Evolutionary conservation across 129 eudicot species (phyloP).

Genomic region (Helianthus annuus): DNA sequence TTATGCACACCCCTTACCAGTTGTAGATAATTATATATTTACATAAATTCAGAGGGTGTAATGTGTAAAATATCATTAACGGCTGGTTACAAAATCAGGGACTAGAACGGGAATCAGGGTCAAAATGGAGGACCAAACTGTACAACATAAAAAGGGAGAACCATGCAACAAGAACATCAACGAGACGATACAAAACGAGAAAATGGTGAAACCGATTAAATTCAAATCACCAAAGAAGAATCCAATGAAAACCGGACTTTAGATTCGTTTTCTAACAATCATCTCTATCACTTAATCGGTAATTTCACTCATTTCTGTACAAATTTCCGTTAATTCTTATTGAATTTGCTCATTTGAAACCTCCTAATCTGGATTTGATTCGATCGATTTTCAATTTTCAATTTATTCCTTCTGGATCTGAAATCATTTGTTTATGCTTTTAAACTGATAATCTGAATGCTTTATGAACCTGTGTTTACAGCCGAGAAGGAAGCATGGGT

Average conservation of each 20-base stretch:
- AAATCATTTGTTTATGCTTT: neutral
- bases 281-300: constrained; percentile 20
- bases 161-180: constrained; percentile 33
- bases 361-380: neutral
- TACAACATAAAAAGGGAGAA: constrained; percentile 6
- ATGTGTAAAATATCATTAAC: neutral
- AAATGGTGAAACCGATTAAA: constrained; percentile 12
- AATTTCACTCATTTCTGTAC: constrained; percentile 20
- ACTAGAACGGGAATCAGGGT: neutral
- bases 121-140: constrained; percentile 21
- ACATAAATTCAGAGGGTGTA: neutral
- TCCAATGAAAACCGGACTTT: neutral
- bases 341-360: neutral
- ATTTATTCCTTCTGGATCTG: constrained; percentile 4
- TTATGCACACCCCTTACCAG: too few relatives aligned
- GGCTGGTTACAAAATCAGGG: constrained; percentile 5
- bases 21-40: too few relatives aligned
- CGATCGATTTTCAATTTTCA: constrained; percentile 3
- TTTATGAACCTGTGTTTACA: constrained; percentile 10
- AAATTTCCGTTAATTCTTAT: neutral
- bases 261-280: constrained; percentile 1
- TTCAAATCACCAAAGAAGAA: constrained; percentile 19
- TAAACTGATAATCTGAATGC: neutral
- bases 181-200: constrained; percentile 13
- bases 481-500: constrained; percentile 47